A percentile compares a stretch with the other conserved stretches of the same genome.
Evolutionary conservation across 2,329 filamentous ascomycete species (phyloP).

Genomic region (Scedosporium boydii): DNA sequence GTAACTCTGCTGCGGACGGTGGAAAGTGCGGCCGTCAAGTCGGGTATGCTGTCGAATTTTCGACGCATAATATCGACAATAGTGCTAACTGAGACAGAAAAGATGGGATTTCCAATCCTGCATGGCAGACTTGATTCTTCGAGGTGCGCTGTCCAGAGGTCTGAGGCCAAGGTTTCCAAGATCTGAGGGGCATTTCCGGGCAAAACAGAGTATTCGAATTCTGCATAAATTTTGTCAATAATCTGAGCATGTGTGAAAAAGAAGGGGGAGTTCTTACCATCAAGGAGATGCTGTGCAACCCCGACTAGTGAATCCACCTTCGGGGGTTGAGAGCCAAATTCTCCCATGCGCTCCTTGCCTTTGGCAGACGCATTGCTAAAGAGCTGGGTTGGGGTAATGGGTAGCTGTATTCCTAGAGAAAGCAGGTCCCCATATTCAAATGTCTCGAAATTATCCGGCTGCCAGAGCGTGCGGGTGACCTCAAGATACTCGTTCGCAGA

Average conservation of each 20-base stretch:
- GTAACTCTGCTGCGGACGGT: slow-evolving; percentile 25
- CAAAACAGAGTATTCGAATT: slow-evolving; percentile 32
- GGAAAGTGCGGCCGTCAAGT: slow-evolving; percentile 23
- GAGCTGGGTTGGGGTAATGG: background rate
- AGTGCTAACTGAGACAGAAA: slow-evolving; percentile 23
- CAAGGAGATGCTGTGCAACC: slow-evolving; percentile 38
- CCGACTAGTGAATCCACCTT: slow-evolving; percentile 23
- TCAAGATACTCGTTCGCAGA: slow-evolving; percentile 30
- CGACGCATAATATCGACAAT: slow-evolving; percentile 27
- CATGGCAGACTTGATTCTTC: slow-evolving; percentile 16
- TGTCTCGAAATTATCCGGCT: slow-evolving; percentile 24
- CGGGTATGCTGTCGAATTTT: slow-evolving; percentile 20
- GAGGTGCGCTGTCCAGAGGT: slow-evolving; percentile 31
- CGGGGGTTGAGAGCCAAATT: background rate
- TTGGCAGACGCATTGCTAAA: background rate
- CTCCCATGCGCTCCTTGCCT: background rate
- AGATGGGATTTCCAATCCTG: slow-evolving; percentile 18
- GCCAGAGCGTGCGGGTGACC: slow-evolving; percentile 38
- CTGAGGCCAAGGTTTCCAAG: slow-evolving; percentile 27
- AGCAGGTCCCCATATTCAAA: background rate
- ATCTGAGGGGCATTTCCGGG: slow-evolving; percentile 12
- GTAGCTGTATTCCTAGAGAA: background rate
- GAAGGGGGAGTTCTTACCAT: slow-evolving; percentile 28
- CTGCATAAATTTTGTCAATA: slow-evolving; percentile 18
- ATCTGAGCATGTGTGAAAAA: background rate